Evolutionary conservation across 169 alveolate species (phyloP), one percentile per base, ranked within the genome.

Genomic region (Eimeria acervulina): DNA sequence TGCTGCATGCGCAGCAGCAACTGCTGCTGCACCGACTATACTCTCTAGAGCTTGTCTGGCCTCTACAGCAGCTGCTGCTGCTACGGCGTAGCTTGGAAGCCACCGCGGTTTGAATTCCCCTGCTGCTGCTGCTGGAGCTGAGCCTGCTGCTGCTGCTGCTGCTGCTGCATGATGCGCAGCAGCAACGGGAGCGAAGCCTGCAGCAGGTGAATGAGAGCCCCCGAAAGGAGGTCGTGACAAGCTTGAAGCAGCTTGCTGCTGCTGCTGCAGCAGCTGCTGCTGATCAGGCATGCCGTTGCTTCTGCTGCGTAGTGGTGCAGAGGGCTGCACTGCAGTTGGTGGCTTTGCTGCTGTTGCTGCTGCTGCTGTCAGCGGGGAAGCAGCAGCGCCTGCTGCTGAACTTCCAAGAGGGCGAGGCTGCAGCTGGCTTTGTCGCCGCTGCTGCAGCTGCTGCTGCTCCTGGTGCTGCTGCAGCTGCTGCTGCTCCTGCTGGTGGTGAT

Each of bases 261-360:
- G 66, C 66, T 55, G 66, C 66, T 13, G 66, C 66, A 13, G 66
- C n/a, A 55, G 66, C 66, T 55, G 66, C 66, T 55, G 66, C 66
- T 55, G 66, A 10, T 68, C 44, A n/a, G 36, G 36, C 40, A 19
- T 68, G 80, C 80, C 42, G 80, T 33, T 68, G 80, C 80, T 68
- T n/a, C 80, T 17, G 80, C 38, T 17, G 80, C 80, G 42, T n/a
- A 26, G 44, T 8, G 80, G 42, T 8, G 80, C 42, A 4, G 80
- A n/a, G 5, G 38, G 44, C 80, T 15, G 80, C 80, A 10, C 44
- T 33, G 44, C 80, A n/a, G 80, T 15, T 33, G 80, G n/a, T 1
- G 80, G 42, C 40, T 68, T 68, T 68, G 80, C 80, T 68, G 80
- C 80, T 68, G 80, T 40, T 68, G 80, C 80, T 68, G 80, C 80